A percentile compares a stretch with the other conserved stretches of the same genome.
phyloP scores from a whole-genome alignment of 768 basidiomycete species.

The Phaeotremella fagi region DNA sequence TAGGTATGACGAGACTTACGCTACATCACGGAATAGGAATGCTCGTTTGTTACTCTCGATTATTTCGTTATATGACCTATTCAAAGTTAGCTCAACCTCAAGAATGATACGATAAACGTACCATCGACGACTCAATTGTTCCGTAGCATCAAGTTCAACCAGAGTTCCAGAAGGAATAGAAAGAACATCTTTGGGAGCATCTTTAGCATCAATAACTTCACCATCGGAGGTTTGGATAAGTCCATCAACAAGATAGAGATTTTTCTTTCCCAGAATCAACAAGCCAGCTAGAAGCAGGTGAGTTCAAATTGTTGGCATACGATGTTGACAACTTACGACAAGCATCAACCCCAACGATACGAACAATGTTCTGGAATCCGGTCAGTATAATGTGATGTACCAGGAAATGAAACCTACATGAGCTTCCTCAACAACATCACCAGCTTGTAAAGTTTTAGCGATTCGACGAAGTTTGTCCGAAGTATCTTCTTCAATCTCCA shows the following conservation, averaged over 20 bases:
- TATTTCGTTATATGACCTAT: conserved; percentile 74
- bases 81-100: background rate
- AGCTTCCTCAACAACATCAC: conserved; percentile 74
- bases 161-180: conserved; percentile 74
- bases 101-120: conserved; percentile 44
- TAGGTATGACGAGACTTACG: conserved; percentile 54
- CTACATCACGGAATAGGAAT: conserved; percentile 87
- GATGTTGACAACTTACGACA: conserved; percentile 59
- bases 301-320: background rate
- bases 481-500: conserved; percentile 65
- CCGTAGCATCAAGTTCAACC: conserved; percentile 65
- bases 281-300: conserved; percentile 62
- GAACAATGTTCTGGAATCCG: conserved; percentile 67
- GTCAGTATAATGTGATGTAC: conserved; percentile 3
- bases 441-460: conserved; percentile 77
- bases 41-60: conserved; percentile 71
- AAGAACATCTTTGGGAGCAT: conserved; percentile 74
- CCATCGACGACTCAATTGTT: conserved; percentile 79
- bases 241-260: conserved; percentile 86
- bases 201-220: conserved; percentile 79
- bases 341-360: conserved; percentile 85
- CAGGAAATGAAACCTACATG: conserved; percentile 19
- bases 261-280: conserved; percentile 75
- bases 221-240: conserved; percentile 80
- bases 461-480: conserved; percentile 78